Evolutionary conservation across 345 rosid species (phyloP), one percentile per base, ranked within the genome.

Genomic region (Nasturtium officinale): DNA sequence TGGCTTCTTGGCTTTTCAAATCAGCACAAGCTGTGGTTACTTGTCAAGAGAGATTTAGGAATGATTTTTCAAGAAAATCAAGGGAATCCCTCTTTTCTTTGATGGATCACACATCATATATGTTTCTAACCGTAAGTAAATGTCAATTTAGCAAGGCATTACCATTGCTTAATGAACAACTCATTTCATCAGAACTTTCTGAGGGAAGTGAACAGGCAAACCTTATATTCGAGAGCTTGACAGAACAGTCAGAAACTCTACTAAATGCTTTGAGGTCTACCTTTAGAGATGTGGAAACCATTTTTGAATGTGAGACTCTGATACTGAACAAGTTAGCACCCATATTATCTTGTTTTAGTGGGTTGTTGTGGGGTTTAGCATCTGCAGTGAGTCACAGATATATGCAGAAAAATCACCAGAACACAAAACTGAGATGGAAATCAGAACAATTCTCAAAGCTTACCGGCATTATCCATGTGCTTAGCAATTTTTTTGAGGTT

Each of bases 341-440:
- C 50, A 43, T 77, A 9, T 46, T 86, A 72, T 84, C 94, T 69
- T 90, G 96, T 80, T 71, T 90, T 58, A 72, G 85, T 79, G 97
- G 98, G 60, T 87, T 83, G 73, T 58, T 95, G 72, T 95, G 97
- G 94, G 99, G 98, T 77, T 67, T 90, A 62, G 84, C 91, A 76
- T 87, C 88, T 64, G 84, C 85, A 30, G 64, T 78, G 69, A 76
- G 81, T 69, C 77, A 75, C 37, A 62, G 57, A 45, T 83, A 74
- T 68, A 79, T 65, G 47, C 75, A 73, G 73, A 79, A 64, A 57
- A 59, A 65, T 66, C 84, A 71, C 32, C 62, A 50, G 35, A 79
- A 84, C 71, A 77, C 66, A 62, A 78, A 84, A 58, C 69, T 79
- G 55, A 73, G 50, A 61, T 76, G 81, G 84, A 78, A 81, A 68